A percentile compares a stretch with the other conserved stretches of the same genome.
Evolutionary conservation across 345 rosid species (phyloP).

Genomic region (Murraya paniculata): DNA sequence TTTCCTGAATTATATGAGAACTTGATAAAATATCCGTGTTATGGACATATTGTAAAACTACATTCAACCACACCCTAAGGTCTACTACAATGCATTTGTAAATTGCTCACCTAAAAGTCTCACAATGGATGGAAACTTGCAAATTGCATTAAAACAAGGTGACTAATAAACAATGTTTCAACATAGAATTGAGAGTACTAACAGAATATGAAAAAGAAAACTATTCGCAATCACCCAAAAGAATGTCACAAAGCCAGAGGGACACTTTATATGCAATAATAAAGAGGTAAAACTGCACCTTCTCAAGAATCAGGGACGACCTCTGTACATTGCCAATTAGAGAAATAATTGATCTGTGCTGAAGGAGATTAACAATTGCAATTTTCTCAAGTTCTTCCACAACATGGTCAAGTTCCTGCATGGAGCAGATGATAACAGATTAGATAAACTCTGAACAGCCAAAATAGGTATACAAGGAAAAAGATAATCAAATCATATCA

Average conservation of each 20-base stretch:
- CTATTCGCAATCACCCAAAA: background rate
- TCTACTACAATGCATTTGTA: background rate
- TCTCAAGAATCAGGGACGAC: slow-evolving; percentile 89
- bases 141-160: background rate
- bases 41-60: background rate
- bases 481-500: background rate
- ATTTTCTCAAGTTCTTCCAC: slow-evolving; percentile 97
- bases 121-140: background rate
- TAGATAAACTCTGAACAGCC: slow-evolving; percentile 6
- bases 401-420: slow-evolving; percentile 96
- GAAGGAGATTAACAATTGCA: slow-evolving; percentile 82
- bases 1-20: background rate
- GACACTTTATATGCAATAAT: background rate
- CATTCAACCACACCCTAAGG: background rate
- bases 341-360: slow-evolving; percentile 89
- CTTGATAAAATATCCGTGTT: background rate
- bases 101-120: background rate
- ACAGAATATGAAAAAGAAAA: background rate
- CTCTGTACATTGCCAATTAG: slow-evolving; percentile 91
- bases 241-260: background rate
- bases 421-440: background rate
- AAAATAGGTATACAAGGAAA: background rate
- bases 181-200: background rate
- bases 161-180: background rate
- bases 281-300: slow-evolving; percentile 43